Base-by-base conservation (phyloP, 768 basidiomycete genomes). In the Lactarius vividus region DNA sequence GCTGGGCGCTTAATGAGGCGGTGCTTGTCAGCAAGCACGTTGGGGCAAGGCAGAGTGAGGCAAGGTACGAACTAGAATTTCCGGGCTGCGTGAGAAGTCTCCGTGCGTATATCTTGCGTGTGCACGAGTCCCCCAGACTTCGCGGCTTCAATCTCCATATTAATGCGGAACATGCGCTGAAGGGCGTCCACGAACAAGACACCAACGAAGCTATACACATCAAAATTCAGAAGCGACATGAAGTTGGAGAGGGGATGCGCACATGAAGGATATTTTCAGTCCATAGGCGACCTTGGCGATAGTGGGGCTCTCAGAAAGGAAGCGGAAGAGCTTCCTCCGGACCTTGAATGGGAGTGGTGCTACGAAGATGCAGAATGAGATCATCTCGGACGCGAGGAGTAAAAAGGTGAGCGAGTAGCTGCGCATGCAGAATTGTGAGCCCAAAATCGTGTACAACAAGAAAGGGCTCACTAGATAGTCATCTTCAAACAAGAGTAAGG, bases 261-360 rank as follows among this genome's bases (percentile, higher is more conserved):
- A 92, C 91, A 97, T 95, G 82, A 96, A 97, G 10, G 92, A 88
- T 66, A 97, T 96, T 76, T 96, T 96, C 73, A 97, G 82, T 26
- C 81, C 94, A 74, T 97, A 97, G 8, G 94, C 92, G 64, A 96
- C 70, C 72, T 95, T 96, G 23, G 91, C 93, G 61, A 95, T 79
- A 64, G 88, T 74, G 62, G 82, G 78, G 58, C 84, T 92, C 67
- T 86, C 85, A 0, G 87, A 84, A 59, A 91, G 81, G 78, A 89
- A 92, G 26, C 76, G 79, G 71, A 96, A 93, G 57, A 96, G 75
- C 0, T 73, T 73, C 80, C 90, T 88, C 73, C 85, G 85, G 68
- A 93, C 70, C 7, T 79, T 75, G 76, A 92, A 89, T 1, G 94
- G 94, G n/a, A 96, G 81, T 3, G 94, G 94, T 10, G 87, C 80